Conservation (phyloP, 2,329 filamentous ascomycete genomes). For the Fusarium devonianum region DNA sequence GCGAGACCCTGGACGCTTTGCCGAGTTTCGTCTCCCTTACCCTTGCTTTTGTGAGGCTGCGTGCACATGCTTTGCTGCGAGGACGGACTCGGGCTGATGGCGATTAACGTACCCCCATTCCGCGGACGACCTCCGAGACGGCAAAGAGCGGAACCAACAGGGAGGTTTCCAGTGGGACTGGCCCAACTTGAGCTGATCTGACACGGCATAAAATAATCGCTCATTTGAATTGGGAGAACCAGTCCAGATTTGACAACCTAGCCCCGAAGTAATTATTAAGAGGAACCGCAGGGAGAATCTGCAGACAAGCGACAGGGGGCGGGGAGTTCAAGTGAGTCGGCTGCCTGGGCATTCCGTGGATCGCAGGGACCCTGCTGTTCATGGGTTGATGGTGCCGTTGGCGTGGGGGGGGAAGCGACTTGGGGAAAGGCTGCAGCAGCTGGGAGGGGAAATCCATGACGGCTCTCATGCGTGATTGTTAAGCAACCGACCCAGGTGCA, state of each 20-base stretch:
- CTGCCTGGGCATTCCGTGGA: conserved; percentile 9
- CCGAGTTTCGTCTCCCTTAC: conserved; percentile 14
- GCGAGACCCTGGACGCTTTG: conserved; percentile 9
- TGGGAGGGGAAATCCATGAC: conserved; percentile 35
- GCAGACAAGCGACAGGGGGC: conserved; percentile 28
- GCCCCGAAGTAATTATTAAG: conserved; percentile 31
- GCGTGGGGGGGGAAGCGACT: conserved; percentile 17
- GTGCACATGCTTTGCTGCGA: background rate
- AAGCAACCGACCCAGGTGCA: conserved; percentile 25
- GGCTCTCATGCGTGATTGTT: conserved; percentile 38
- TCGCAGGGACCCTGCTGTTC: conserved; percentile 18
- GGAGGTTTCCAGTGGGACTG: no score
- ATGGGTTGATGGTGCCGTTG: conserved; percentile 13
- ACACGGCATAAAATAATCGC: conserved; percentile 21
- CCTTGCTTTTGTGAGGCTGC: conserved; percentile 6
- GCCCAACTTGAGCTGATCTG: conserved; percentile 12
- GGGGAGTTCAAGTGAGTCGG: conserved; percentile 27
- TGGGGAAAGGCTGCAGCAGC: background rate
- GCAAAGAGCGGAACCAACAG: conserved; percentile 2
- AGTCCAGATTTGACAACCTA: no score
- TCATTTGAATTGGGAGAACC: conserved; percentile 16
- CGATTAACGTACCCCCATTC: conserved; percentile 6
- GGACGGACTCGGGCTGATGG: no score
- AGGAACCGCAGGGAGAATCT: conserved; percentile 15
- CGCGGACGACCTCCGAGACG: conserved; percentile 13